Conservation (phyloP, 495 filamentous ascomycete genomes). For the Podospora bellae-mahoneyi region DNA sequence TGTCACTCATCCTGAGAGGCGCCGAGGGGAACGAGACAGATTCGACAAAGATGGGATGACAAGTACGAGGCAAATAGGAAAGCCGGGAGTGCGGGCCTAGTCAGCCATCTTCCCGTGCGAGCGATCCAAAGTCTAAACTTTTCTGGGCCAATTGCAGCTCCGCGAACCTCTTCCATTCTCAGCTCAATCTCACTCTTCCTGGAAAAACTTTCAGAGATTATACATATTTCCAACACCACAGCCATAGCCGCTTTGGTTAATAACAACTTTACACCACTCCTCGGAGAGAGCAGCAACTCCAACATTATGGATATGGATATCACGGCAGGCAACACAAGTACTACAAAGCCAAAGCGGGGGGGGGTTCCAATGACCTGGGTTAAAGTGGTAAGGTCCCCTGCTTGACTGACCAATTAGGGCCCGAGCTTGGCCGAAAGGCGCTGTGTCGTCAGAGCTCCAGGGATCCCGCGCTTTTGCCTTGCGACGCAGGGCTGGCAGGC, state of each 20-base stretch:
- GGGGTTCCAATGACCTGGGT: background rate
- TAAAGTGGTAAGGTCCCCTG: background rate
- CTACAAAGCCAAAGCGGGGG: background rate
- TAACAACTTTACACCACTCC: too few species aligned
- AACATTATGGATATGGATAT: background rate
- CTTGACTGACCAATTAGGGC: constrained; percentile 11
- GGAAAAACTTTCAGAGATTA: too few species aligned
- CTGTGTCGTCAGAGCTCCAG: constrained; percentile 29
- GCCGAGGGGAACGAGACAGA: background rate
- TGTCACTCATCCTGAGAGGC: background rate
- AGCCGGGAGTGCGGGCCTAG: background rate
- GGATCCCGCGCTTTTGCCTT: constrained; percentile 19
- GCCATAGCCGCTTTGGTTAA: too few species aligned
- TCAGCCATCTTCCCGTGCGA: background rate
- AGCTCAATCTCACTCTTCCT: background rate
- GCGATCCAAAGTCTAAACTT: background rate
- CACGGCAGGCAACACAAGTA: background rate
- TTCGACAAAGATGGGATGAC: background rate
- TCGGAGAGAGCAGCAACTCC: background rate
- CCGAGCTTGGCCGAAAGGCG: constrained; percentile 3
- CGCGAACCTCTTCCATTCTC: background rate
- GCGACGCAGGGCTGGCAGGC: constrained; percentile 24
- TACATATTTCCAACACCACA: too few species aligned
- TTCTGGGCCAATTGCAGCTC: background rate
- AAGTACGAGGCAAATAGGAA: background rate